Evolutionary conservation across 228 moss, liverwort and hornwort genomes (phyloP), one percentile per base, ranked within the genome.

Genomic region (Sphagnum magellanicum): DNA sequence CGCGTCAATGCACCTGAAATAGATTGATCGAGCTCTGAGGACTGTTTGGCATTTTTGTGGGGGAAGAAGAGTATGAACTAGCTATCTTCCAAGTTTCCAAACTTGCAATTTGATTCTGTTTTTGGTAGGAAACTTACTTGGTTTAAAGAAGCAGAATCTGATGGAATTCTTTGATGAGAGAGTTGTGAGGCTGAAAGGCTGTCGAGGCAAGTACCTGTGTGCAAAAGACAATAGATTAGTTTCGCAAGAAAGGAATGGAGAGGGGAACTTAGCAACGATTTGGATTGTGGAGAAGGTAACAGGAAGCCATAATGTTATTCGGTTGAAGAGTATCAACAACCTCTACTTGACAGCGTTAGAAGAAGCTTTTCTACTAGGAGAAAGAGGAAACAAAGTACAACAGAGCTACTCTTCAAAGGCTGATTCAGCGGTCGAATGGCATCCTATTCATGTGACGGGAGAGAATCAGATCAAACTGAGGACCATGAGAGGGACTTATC

Each of bases 191-290:
- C 69, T 97, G 62, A 79, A 75, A 58, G 85, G 81, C 48, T 74
- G 81, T 57, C 93, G 84, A 60, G 83, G 79, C 60, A 97, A 81
- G 79, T 97, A 83, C 72, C 69, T 97, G 50, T 90, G 97, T 83
- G 97, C 97, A 0, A 71, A 81, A 13, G 87, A 91, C 0, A 89
- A 97, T 71, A 82, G 84, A 66, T 78, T 82, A 50, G 81, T 86
- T 0, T 67, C 72, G 60, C 97, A 98, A 65, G 79, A 64, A 57
- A 75, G 70, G 66, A 90, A 93, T 17, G 70, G 61, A 65, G 77
- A 74, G 48, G 71, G 87, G 3, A 79, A 80, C 0, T 32, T 32
- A 32, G 73, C 73, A 17, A 87, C 81, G 0, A 67, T 88, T 57
- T 98, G 93, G 97, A 83, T 81, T 15, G 87, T 98, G 9, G 96